These are phyloP conservation scores for Volvariella surrecta DNA, from an alignment of 1,284 basidiomycete genomes.

Conservation along the genomic window DNA sequence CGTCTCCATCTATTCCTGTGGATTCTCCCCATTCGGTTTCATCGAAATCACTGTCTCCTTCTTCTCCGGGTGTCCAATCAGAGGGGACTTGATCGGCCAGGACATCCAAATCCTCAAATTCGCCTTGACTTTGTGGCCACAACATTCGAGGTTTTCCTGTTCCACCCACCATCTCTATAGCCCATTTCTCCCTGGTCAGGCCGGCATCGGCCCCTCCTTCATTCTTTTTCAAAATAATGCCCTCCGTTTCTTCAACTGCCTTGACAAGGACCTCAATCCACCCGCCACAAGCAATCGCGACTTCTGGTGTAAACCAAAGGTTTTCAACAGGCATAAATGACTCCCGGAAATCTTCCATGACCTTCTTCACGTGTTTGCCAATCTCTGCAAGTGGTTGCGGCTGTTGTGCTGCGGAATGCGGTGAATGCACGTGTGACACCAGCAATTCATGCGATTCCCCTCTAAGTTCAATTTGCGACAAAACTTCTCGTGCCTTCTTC, in stretches of 20 bases:
- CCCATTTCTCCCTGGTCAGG: conserved; percentile 27
- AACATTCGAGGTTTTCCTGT: conserved; percentile 16
- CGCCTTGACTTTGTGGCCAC: conserved; percentile 21
- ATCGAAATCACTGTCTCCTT: conserved; percentile 9
- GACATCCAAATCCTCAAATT: conserved; percentile 23
- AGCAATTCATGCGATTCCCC: conserved; percentile 38
- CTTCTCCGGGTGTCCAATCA: conserved; percentile 33
- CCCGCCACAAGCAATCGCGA: conserved; percentile 60
- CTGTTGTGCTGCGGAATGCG: conserved; percentile 36
- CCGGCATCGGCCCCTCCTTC: conserved; percentile 17
- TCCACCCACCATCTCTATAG: conserved; percentile 31
- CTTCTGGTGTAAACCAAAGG: conserved; percentile 58
- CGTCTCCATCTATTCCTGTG: conserved; percentile 10
- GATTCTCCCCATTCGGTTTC: conserved; percentile 3
- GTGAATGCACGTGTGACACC: conserved; percentile 39
- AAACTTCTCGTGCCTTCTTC: conserved; percentile 22
- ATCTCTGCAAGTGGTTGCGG: conserved; percentile 39
- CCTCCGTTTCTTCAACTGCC: conserved; percentile 35
- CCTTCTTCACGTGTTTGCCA: conserved; percentile 37
- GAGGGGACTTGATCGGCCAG: conserved; percentile 29
- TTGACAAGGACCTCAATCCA: conserved; percentile 51
- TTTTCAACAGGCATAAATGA: conserved; percentile 48
- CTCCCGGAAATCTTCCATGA: conserved; percentile 45
- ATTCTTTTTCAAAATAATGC: conserved; percentile 23
- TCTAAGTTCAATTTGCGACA: conserved; percentile 13